Percentiles rank a stretch among this genome's conserved stretches.
These are phyloP conservation scores for Botryotinia calthae DNA, from an alignment of 2,329 filamentous ascomycete species.

Conservation along the genomic window DNA sequence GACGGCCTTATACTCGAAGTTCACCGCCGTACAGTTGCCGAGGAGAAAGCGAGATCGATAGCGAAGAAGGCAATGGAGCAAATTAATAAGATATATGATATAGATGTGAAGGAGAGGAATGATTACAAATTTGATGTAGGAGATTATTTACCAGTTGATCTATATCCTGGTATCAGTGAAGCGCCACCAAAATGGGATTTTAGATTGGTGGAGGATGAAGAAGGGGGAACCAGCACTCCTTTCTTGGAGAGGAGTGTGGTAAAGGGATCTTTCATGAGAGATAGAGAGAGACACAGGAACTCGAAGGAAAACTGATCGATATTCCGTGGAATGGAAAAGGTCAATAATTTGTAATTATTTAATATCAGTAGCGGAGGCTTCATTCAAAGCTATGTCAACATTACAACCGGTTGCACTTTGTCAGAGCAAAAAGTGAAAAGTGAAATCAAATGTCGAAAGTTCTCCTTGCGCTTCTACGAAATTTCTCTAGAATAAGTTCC, in stretches of 20 bases:
- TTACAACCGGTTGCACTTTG: neutral
- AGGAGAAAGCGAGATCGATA: constrained; percentile 70
- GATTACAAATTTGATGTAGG: constrained; percentile 79
- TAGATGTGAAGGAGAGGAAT: constrained; percentile 71
- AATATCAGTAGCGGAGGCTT: neutral
- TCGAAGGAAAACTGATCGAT: neutral
- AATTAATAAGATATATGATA: constrained; percentile 70
- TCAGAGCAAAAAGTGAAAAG: neutral
- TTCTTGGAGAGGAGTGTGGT: constrained; percentile 30
- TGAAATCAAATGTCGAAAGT: neutral
- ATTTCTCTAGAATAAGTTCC: neutral
- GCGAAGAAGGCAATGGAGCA: constrained; percentile 75
- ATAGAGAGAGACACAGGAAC: constrained; percentile 29
- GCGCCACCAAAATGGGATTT: constrained; percentile 36
- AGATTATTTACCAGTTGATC: constrained; percentile 80
- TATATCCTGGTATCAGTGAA: constrained; percentile 76
- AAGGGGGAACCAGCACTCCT: constrained; percentile 28
- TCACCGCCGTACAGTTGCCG: constrained; percentile 68
- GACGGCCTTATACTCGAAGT: constrained; percentile 82
- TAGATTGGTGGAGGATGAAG: constrained; percentile 23
- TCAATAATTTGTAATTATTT: neutral
- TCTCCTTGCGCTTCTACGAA: neutral
- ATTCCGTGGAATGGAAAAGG: neutral
- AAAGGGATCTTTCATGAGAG: constrained; percentile 33
- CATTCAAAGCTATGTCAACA: neutral